phyloP scores from a whole-genome alignment of 2,329 filamentous ascomycete genomes.

The Tolypocladium pustulatum region DNA sequence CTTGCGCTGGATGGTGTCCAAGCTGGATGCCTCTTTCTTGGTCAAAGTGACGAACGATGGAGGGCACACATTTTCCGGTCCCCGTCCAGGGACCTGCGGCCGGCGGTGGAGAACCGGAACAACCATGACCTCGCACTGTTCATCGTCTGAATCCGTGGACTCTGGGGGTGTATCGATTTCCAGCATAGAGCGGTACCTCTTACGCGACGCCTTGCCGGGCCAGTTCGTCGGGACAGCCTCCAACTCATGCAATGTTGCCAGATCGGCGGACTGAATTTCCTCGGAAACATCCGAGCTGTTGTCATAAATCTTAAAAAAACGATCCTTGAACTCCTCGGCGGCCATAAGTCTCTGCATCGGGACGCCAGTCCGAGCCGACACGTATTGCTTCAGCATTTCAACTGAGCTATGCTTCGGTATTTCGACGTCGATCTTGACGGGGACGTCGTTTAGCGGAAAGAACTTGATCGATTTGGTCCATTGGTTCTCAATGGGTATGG shows the following conservation, averaged over 20 bases:
- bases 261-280: conserved; percentile 55
- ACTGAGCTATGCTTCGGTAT: conserved; percentile 67
- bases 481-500: conserved; percentile 75
- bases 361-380: conserved; percentile 58
- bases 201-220: conserved; percentile 39
- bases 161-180: conserved; percentile 30
- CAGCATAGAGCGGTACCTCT: conserved; percentile 41
- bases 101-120: conserved; percentile 60
- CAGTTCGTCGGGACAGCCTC: conserved; percentile 72
- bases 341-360: conserved; percentile 59
- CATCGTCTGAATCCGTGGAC: conserved; percentile 46
- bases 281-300: conserved; percentile 60
- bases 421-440: conserved; percentile 67
- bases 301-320: conserved; percentile 79
- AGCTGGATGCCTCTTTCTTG: conserved; percentile 54
- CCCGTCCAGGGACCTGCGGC: conserved; percentile 18
- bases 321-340: conserved; percentile 71
- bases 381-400: conserved; percentile 55
- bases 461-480: conserved; percentile 70
- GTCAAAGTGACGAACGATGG: conserved; percentile 68
- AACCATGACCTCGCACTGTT: conserved; percentile 54
- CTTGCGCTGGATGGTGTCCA: conserved; percentile 70
- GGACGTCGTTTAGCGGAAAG: conserved; percentile 62
- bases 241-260: conserved; percentile 65
- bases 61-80: conserved; percentile 23